Conservation (phyloP, 768 basidiomycete genomes). For the Clitopilus passeckerianus region DNA sequence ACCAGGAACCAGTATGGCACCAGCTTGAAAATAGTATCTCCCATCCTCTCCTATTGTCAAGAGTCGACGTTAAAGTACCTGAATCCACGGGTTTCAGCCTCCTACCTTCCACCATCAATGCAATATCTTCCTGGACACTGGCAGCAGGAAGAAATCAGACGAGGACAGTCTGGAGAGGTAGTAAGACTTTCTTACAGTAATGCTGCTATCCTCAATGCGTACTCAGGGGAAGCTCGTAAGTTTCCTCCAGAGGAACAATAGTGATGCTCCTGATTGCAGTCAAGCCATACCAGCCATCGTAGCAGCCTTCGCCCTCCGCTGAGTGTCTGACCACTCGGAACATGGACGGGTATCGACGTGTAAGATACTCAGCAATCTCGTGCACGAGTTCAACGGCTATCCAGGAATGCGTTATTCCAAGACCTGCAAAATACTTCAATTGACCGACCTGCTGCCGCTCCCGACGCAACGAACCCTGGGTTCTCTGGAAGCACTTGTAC, state of each 20-base stretch:
- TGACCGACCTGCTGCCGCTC: slow-evolving; percentile 30
- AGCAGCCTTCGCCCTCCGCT: slow-evolving; percentile 8
- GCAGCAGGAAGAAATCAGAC: not conserved
- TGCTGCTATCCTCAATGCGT: slow-evolving; percentile 48
- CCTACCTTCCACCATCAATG: slow-evolving; percentile 56
- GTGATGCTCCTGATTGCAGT: slow-evolving; percentile 47
- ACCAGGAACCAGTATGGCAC: slow-evolving; percentile 64
- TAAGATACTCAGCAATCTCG: slow-evolving; percentile 64
- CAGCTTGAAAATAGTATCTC: slow-evolving; percentile 70
- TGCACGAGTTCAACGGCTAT: slow-evolving; percentile 63
- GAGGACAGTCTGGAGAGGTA: not conserved
- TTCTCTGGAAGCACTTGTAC: slow-evolving; percentile 47
- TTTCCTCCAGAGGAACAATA: slow-evolving; percentile 41
- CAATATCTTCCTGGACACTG: slow-evolving; percentile 55
- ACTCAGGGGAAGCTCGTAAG: slow-evolving; percentile 43
- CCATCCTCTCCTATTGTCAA: slow-evolving; percentile 50
- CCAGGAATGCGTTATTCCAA: not conserved
- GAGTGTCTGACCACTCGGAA: slow-evolving; percentile 47
- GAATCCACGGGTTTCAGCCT: not conserved
- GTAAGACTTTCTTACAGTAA: slow-evolving; percentile 42
- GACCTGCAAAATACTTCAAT: not conserved
- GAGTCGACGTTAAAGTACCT: slow-evolving; percentile 1
- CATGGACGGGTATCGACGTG: slow-evolving; percentile 53
- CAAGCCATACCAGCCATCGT: slow-evolving; percentile 38
- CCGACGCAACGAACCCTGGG: slow-evolving; percentile 32